A percentile compares a stretch with the other conserved stretches of the same genome.
Evolutionary conservation across 2,329 filamentous ascomycete genomes (phyloP).

Genomic region (Aurifilum marmelostoma): DNA sequence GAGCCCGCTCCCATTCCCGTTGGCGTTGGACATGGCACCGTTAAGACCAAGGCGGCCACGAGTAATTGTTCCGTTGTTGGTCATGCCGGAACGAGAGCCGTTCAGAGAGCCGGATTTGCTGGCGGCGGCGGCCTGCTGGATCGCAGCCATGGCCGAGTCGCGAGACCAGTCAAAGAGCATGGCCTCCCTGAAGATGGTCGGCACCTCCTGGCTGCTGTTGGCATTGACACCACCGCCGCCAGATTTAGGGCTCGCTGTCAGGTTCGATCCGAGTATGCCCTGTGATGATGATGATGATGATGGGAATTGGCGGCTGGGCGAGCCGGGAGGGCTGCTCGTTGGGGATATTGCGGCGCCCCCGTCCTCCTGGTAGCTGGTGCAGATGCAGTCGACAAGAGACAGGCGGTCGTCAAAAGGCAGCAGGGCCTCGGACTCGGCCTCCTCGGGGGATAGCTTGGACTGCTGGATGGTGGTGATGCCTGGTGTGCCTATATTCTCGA

Average conservation of each 20-base stretch:
- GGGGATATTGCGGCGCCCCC: constrained; percentile 57
- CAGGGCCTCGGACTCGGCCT: constrained; percentile 65
- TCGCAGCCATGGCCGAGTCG: constrained; percentile 69
- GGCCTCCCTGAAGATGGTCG: constrained; percentile 69
- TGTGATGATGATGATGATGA: constrained; percentile 40
- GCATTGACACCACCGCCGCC: no score
- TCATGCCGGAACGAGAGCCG: constrained; percentile 70
- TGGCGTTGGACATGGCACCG: constrained; percentile 45
- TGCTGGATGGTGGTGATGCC: constrained; percentile 48
- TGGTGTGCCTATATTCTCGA: constrained; percentile 64
- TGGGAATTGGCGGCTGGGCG: constrained; percentile 65
- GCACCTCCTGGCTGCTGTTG: constrained; percentile 56
- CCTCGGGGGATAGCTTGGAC: constrained; percentile 52
- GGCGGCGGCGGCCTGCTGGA: constrained; percentile 57
- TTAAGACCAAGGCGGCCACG: constrained; percentile 64
- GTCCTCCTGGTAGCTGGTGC: constrained; percentile 68
- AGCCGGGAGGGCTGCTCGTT: constrained; percentile 69
- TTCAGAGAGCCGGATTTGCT: constrained; percentile 75
- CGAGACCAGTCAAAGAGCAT: constrained; percentile 81
- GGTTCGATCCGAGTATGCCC: constrained; percentile 59
- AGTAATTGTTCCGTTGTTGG: constrained; percentile 45
- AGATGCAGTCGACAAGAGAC: constrained; percentile 74
- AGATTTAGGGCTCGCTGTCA: constrained; percentile 39
- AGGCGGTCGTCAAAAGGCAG: constrained; percentile 76
- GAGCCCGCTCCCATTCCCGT: constrained; percentile 41